Base-by-base conservation (phyloP, 2,329 filamentous ascomycete genomes). In the Helotiales sp. region DNA sequence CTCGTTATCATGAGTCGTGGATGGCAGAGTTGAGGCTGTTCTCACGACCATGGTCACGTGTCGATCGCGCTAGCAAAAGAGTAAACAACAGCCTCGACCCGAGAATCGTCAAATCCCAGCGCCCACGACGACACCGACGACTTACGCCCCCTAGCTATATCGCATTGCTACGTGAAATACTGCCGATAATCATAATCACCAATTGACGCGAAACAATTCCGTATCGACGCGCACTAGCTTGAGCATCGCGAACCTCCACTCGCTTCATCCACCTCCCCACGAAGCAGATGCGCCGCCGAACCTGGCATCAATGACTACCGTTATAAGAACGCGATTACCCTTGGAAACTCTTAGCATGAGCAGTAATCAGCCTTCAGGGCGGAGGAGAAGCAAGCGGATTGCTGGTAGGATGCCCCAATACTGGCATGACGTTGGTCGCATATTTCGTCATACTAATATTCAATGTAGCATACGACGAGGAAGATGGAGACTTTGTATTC, bases 401-500 rank as follows among this genome's bases (percentile, higher is more conserved):
- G 82, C 82, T 69, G 79, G 84, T 86, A 78, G 67, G 83, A 78
- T 52, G 12, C 15, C 33, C n/a, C 36, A 17, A 9, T 10, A 36
- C n/a, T 36, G 34, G 27, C 17, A 46, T 42, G 59, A 49, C 60
- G 50, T 54, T 50, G 19, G 9, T 4, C 30, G 46, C 36, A 40
- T 22, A 38, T 48, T 57, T 15, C 17, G 13, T 2, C 5, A 47
- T 44, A 42, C 57, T 59, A 48, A 59, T 12, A 22, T 48, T 15
- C 10, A 24, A 31, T 33, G 5, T 55, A 77, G 79, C 74, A 61
- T 88, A 87, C 66, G 87, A 90, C 67, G 89, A 93, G 72, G 83
- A 89, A 68, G 86, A 90, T 76, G 89, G 89, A 67, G 90, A 90
- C 62, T 93, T 93, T 67, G 79, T 85, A 57, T 93, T 92, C 71